Evolutionary conservation across 441 rosid genomes (phyloP).

Genomic region (Erodium texanum): DNA sequence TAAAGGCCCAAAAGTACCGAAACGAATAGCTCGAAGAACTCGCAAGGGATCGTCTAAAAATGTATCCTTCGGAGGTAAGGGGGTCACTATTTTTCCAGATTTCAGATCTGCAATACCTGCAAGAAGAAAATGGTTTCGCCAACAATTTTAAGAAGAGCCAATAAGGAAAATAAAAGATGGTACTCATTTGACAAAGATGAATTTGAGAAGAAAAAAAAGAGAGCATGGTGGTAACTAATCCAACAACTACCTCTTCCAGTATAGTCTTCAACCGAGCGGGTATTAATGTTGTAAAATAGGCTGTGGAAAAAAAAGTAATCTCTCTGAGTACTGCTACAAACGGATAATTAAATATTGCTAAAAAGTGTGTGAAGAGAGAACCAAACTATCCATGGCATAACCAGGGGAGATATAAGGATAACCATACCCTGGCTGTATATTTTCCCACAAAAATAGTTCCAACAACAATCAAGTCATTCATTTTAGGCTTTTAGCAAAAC

Average conservation of each 20-base stretch:
- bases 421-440: neutral
- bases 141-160: neutral
- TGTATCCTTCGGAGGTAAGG: constrained; percentile 64
- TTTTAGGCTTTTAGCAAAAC: neutral
- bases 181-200: neutral
- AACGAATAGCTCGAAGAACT: constrained; percentile 86
- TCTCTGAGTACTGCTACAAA: constrained; percentile 8
- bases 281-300: constrained; percentile 83
- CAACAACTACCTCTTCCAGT: constrained; percentile 65
- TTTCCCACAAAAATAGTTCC: neutral
- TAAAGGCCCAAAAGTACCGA: constrained; percentile 42
- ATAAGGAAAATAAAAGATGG: neutral
- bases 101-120: constrained; percentile 77
- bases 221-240: neutral
- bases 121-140: constrained; percentile 5
- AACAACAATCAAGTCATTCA: neutral
- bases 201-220: neutral
- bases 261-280: constrained; percentile 65
- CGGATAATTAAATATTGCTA: neutral
- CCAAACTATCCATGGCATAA: constrained; percentile 1
- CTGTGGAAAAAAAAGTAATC: constrained; percentile 33
- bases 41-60: constrained; percentile 94
- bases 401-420: neutral
- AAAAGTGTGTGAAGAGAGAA: neutral
- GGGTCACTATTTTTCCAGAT: constrained; percentile 78